A percentile compares a stretch with the other conserved stretches of the same genome.
phyloP scores from a whole-genome alignment of 2,329 filamentous ascomycete genomes.

The Sporothrix sp. region DNA sequence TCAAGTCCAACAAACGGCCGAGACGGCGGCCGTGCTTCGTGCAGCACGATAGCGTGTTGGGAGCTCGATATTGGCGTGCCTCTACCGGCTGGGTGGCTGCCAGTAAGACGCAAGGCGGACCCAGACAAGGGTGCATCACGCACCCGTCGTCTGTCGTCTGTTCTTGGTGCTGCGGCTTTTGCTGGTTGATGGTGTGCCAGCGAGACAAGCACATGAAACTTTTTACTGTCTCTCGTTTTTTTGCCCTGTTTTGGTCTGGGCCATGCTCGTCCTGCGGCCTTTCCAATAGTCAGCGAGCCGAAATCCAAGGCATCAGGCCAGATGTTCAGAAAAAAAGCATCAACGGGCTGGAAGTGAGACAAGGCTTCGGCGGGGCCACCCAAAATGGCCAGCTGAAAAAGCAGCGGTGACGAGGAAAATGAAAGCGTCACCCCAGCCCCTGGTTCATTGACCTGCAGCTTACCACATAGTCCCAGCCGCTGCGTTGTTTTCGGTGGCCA shows the following conservation, averaged over 20 bases:
- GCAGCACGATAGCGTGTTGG: conserved; percentile 6
- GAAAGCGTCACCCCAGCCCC: background rate
- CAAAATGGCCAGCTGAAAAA: conserved; percentile 9
- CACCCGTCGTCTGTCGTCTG: background rate
- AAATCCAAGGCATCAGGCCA: no score
- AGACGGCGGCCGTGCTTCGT: background rate
- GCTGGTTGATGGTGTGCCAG: background rate
- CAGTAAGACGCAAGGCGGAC: background rate
- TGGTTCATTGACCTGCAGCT: background rate
- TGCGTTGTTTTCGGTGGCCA: background rate
- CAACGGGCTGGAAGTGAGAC: conserved; percentile 7
- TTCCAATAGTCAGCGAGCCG: no score
- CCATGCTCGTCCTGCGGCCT: background rate
- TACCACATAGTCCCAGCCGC: conserved; percentile 4
- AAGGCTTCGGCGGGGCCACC: conserved; percentile 3
- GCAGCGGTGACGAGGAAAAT: conserved; percentile 10
- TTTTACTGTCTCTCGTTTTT: background rate
- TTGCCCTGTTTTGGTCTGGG: background rate
- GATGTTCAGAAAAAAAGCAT: background rate
- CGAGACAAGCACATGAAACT: background rate
- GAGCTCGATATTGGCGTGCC: conserved; percentile 1
- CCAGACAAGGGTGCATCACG: background rate
- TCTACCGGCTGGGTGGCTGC: background rate
- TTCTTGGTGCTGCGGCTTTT: background rate
- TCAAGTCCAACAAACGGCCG: conserved; percentile 2